Base-by-base conservation (phyloP, 169 alveolate genomes). In the Plasmodium yoelii region DNA sequence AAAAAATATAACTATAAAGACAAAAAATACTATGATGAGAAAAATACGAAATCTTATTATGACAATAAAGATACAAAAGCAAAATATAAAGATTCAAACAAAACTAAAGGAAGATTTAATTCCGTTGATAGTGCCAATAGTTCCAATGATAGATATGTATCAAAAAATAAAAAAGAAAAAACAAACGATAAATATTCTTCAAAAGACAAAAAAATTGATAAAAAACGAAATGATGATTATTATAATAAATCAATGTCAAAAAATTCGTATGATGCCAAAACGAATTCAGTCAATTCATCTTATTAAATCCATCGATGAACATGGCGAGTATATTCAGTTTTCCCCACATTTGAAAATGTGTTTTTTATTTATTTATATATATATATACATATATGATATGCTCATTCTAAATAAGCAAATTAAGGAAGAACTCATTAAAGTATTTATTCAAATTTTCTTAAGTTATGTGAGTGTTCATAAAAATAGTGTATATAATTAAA, bases 151-250 rank as follows among this genome's bases (percentile, higher is more conserved):
- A 65, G 56, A 80, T 80, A 80, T 67, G 59, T 13, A 24, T 49
- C 69, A 24, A 80, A 68, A 42, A 56, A 57, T 19, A 80, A 67
- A 53, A 65, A 64, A 26, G 51, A 80, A n/a, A 80, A 64, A 47
- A 34, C 6, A 34, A 51, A 56, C 51, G 82, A 80, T 26, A 80
- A 80, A 61, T 65, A 67, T 56, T 56, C 69, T 5, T 15, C 61
- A 46, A 56, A 28, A 13, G 90, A 80, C 19, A 80, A 80, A 53
- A 80, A 80, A 53, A 55, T 39, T 28, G 61, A 80, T 13, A 80
- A 51, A 12, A 80, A 39, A 44, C 67, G 67, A 13, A 65, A 65
- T 55, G 56, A 67, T 77, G 34, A 77, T 64, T 15, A 51, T 9
- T 26, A 69, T 71, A 67, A 53, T 15, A 67, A 71, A 12, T 28